phyloP scores from a whole-genome alignment of 139 green algal species.

The Coccomyxa sp. region DNA sequence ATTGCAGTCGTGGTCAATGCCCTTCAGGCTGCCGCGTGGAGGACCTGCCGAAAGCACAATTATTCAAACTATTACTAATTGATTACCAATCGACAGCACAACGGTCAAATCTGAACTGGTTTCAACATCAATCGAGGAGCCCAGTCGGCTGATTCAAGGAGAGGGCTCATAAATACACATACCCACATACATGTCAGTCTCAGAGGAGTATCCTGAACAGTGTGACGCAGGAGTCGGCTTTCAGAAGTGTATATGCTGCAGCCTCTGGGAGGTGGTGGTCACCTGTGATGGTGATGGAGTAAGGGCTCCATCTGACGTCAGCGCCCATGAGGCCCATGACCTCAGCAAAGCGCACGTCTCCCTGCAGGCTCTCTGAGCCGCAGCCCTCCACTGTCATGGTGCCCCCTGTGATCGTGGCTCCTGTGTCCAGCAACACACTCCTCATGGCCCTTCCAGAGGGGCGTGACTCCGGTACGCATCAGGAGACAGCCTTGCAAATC shows the following conservation, averaged over 20 bases:
- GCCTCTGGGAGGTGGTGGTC: background rate
- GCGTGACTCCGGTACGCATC: too few species aligned
- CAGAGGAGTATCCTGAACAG: too few species aligned
- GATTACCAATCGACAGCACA: too few species aligned
- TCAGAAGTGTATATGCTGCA: too few species aligned
- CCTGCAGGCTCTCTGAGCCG: conserved; percentile 83
- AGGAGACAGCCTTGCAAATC: too few species aligned
- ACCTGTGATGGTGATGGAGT: conserved; percentile 92
- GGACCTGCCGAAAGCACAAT: conserved; percentile 29
- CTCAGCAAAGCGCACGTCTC: conserved; percentile 91
- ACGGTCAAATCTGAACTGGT: background rate
- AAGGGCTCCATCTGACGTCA: conserved; percentile 83
- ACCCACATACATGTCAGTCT: too few species aligned
- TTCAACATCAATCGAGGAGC: too few species aligned
- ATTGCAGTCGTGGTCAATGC: conserved; percentile 97
- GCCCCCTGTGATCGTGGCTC: conserved; percentile 87
- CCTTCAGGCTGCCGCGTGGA: conserved; percentile 59
- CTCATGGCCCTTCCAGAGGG: too few species aligned
- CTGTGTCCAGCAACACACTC: conserved; percentile 16
- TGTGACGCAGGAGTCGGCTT: too few species aligned
- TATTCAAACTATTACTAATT: too few species aligned
- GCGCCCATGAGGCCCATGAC: conserved; percentile 97
- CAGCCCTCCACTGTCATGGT: conserved; percentile 91
- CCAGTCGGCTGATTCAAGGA: too few species aligned
- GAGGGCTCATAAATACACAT: too few species aligned